Evolutionary conservation across 352 stramenopile genomes (phyloP), one percentile per base, ranked within the genome.

Genomic region (Phytophthora kernoviae): DNA sequence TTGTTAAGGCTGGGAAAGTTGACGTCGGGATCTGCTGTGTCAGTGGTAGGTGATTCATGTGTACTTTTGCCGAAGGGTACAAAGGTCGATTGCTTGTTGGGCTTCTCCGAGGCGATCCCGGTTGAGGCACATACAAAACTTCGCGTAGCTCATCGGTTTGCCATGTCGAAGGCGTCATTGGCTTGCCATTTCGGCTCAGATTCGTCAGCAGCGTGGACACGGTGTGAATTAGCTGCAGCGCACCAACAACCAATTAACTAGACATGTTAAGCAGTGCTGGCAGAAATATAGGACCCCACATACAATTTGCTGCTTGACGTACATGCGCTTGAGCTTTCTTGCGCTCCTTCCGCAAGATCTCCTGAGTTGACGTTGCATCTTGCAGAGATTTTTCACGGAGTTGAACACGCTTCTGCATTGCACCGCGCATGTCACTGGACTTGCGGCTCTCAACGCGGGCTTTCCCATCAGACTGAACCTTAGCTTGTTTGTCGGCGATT

Each of bases 11-110:
- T 46, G 59, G 64, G 26, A 73, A 70, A 11, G 52, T 71, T 43
- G 72, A 37, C 2, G 80, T 92, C 12, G 78, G 67, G 8, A 92
- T 77, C 17, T 90, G 71, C 33, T 92, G 82, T 0, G 80, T 81
- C 1, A 55, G 45, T 0, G 82, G 82, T 9, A 92, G 54, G 22
- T 62, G 52, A 39, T 64, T 84, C 41, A 92, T 41, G 27, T 90
- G 77, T 30, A 92, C 63, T 21, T 73, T 78, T 0, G 62, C 49
- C 2, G 75, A 56, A 1, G 78, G 81, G 32, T 86, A 88, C 14
- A 86, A 14, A 3, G 54, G 54, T 0, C 81, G 72, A 43, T 67
- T 73, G 32, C 56, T 58, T 7, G 48, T 59, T 47, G 66, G 68
- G 24, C 61, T 75, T 42, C 42, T 63, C 2, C 52, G 48, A 46